Base-by-base conservation (phyloP, 108 stramenopile species). In the Asterionellopsis glacialis region DNA sequence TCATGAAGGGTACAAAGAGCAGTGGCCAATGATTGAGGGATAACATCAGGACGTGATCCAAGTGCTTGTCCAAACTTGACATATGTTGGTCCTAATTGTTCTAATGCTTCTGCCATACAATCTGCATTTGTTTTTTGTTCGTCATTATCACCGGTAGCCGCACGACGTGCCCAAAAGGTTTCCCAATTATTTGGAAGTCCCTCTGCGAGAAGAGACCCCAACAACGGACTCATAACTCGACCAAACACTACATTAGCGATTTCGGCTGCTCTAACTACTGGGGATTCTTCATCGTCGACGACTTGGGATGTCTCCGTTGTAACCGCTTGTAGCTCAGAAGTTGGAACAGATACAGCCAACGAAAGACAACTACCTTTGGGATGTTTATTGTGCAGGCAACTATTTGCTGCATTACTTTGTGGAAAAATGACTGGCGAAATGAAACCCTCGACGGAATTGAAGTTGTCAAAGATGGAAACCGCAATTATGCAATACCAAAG, bases 51-150 rank as follows among this genome's bases (percentile, higher is more conserved):
- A 47, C 90, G 59, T 24, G 75, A 65, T 0, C 80, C 67, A n/a
- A 91, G 42, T 0, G 85, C 83, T 48, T 88, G 90, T 0, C 83
- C 87, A 47, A 91, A 87, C 59, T 91, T 91, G 0, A 86, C 90
- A 45, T 80, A 87, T 12, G 87, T 88, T 9, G 87, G 83, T 23
- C 90, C 90, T 23, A 88, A 59, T 19, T 65, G 21, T 71, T 85
- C 84, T 9, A 87, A 23, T 4, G 75, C 80, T 11, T 26, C 25
- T 0, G 71, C 72, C 11, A 87, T 22, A n/a, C 80, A 69, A 57
- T 77, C 57, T 0, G 84, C 90, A 55, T 86, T 75, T 14, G 64
- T 68, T 0, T 50, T 23, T 11, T 49, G n/a, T 28, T 19, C 16
- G 33, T 33, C 27, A 13, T 21, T 21, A 1, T 24, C 28, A 39